Percentiles rank a stretch among this genome's conserved stretches.
Conservation (phyloP, 352 stramenopile genomes). For the Phytophthora colocasiae region DNA sequence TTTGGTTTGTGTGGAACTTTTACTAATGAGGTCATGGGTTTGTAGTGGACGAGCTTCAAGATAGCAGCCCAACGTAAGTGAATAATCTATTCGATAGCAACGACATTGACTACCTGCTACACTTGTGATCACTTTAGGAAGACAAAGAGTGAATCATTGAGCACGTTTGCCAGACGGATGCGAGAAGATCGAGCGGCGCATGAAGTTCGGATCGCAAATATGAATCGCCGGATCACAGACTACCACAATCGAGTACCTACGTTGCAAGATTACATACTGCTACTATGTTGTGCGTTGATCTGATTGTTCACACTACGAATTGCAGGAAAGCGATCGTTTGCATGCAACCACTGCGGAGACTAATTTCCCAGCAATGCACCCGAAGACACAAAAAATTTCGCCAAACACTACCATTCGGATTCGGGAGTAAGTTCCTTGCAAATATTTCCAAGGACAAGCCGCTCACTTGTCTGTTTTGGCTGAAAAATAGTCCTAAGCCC, state of each 20-base stretch:
- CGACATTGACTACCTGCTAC: background rate
- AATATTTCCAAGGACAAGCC: too few species aligned
- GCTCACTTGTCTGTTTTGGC: too few species aligned
- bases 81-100: background rate
- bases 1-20: too few species aligned
- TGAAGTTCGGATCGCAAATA: constrained; percentile 72
- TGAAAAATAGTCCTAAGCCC: constrained; percentile 52
- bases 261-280: background rate
- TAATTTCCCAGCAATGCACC: constrained; percentile 86
- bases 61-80: constrained; percentile 54
- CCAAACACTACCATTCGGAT: constrained; percentile 67
- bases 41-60: constrained; percentile 49
- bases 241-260: constrained; percentile 79
- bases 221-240: constrained; percentile 84
- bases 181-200: constrained; percentile 64
- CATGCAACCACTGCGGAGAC: constrained; percentile 70
- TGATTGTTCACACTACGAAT: background rate
- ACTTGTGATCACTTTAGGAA: constrained; percentile 31
- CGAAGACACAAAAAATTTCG: constrained; percentile 75
- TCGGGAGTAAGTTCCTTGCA: constrained; percentile 53
- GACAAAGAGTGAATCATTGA: constrained; percentile 57
- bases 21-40: background rate
- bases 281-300: background rate
- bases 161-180: constrained; percentile 65
- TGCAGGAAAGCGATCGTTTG: constrained; percentile 67